phyloP scores from a whole-genome alignment of 2,329 filamentous ascomycete genomes.

The Ophiostoma perfectum region DNA sequence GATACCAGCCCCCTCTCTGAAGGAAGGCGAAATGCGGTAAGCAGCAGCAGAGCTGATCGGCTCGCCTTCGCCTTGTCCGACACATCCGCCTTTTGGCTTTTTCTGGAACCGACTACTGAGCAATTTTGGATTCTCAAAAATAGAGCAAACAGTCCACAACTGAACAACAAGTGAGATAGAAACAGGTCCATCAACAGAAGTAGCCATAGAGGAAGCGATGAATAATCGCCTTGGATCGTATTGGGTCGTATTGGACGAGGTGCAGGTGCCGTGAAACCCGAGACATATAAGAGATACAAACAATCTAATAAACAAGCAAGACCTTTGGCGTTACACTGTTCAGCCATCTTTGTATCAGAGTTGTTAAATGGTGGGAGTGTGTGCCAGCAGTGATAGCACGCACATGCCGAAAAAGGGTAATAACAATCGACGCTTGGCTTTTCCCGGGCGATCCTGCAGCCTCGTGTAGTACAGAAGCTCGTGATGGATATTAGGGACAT shows the following conservation, averaged over 20 bases:
- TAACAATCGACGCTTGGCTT: neutral
- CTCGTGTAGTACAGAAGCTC: neutral
- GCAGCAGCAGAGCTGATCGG: neutral
- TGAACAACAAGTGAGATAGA: no score
- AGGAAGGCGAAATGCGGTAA: no score
- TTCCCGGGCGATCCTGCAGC: neutral
- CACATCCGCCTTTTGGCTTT: neutral
- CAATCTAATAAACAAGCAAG: slow-evolving; percentile 10
- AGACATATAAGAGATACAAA: neutral
- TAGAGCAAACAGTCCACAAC: no score
- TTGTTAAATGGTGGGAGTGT: neutral
- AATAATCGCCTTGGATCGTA: neutral
- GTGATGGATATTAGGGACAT: slow-evolving; percentile 4
- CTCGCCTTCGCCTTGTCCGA: slow-evolving; percentile 1
- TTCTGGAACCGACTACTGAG: neutral
- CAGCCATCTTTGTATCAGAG: neutral
- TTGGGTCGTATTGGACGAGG: neutral
- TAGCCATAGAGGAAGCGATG: neutral
- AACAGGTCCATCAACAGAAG: neutral
- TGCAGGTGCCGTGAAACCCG: neutral
- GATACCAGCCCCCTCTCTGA: neutral
- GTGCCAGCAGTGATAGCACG: neutral
- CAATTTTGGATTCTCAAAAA: neutral
- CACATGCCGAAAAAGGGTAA: neutral
- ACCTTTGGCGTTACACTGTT: neutral